Evolutionary conservation across 2,329 filamentous ascomycete genomes (phyloP), one percentile per base, ranked within the genome.

Genomic region (Epichloe sylvatica): DNA sequence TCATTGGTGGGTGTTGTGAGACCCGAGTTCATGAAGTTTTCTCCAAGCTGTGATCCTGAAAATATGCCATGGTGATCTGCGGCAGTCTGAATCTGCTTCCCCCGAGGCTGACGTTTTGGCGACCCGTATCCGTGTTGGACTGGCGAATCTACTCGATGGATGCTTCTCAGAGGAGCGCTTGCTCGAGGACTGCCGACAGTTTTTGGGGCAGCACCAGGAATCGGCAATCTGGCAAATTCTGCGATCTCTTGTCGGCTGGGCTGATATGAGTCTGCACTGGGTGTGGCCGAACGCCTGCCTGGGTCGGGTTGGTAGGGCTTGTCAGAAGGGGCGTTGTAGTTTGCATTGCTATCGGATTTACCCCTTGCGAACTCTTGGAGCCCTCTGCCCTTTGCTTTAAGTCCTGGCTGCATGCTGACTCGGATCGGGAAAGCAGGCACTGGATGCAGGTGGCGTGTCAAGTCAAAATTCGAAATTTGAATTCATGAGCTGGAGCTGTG

Each of bases 1-100:
- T 66, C 64, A 34, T 63, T 65, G 15, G 57, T 59, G 13, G 66
- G 66, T 13, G 66, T 67, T 11, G 66, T 66, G 4, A 66, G 53
- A 6, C 65, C 63, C 30, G 66, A 69, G 19, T 64, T 60, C 64
- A 69, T 66, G 41, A 69, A 69, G 41, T 60, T 61, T 9, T 69
- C 66, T 12, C 64, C 65, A 5, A 69, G 60, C 51, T 68, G 64
- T 4, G 66, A 69, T 5, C 66, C 66, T 30, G 59, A 62, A 42
- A 69, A 68, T 13, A 68, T 50, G 9, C 60, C 61, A 15, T 50
- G 50, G 19, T 54, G 54, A 23, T 17, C 23, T 21, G 40, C 44
- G 37, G 34, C 47, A 49, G 43, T 33, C 37, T 41, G 39, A 12
- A 21, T 45, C 13, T 45, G 37, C 9, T 13, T 30, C 21, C 21